Percentiles rank a stretch among this genome's conserved stretches.
These are phyloP conservation scores for Gnaphalium uliginosum DNA, from an alignment of 129 eudicot genomes.

Conservation along the genomic window DNA sequence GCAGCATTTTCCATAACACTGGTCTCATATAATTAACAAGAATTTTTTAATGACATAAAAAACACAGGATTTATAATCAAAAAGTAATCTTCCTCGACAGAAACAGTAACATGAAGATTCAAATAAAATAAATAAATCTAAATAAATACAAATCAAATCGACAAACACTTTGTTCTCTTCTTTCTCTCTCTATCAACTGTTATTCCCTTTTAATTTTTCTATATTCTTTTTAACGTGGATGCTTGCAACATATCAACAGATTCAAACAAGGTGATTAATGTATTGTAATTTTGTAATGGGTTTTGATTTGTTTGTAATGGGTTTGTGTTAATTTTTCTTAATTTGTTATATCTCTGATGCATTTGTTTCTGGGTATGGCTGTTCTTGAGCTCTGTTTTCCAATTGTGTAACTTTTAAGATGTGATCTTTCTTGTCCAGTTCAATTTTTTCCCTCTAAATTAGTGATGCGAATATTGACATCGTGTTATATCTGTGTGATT, in stretches of 20 bases:
- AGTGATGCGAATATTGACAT: constrained; percentile 16
- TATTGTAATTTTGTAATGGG: constrained; percentile 11
- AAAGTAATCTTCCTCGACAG: constrained; percentile 16
- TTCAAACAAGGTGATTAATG: constrained; percentile 37
- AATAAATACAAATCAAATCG: constrained; percentile 22
- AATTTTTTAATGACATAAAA: not conserved
- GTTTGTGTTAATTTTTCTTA: constrained; percentile 17
- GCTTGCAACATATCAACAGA: constrained; percentile 21
- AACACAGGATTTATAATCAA: not conserved
- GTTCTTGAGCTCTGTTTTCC: constrained; percentile 14
- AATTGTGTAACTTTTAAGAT: not conserved
- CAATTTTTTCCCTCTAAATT: constrained; percentile 2
- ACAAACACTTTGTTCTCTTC: constrained; percentile 18
- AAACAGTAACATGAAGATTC: constrained; percentile 38
- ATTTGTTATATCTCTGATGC: constrained; percentile 14
- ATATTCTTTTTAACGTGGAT: constrained; percentile 30
- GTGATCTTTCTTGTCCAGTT: constrained; percentile 10
- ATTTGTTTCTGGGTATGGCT: constrained; percentile 6
- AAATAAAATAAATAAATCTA: constrained; percentile 10
- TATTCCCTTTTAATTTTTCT: constrained; percentile 13
- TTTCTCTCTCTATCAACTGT: constrained; percentile 6
- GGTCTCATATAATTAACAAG: constrained; percentile 8
- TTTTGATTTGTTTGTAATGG: constrained; percentile 25
- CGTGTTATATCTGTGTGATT: constrained; percentile 23
- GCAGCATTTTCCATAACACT: constrained; percentile 26